Evolutionary conservation across 1,284 basidiomycete genomes (phyloP), one percentile per base, ranked within the genome.

Genomic region (Malassezia vespertilionis): DNA sequence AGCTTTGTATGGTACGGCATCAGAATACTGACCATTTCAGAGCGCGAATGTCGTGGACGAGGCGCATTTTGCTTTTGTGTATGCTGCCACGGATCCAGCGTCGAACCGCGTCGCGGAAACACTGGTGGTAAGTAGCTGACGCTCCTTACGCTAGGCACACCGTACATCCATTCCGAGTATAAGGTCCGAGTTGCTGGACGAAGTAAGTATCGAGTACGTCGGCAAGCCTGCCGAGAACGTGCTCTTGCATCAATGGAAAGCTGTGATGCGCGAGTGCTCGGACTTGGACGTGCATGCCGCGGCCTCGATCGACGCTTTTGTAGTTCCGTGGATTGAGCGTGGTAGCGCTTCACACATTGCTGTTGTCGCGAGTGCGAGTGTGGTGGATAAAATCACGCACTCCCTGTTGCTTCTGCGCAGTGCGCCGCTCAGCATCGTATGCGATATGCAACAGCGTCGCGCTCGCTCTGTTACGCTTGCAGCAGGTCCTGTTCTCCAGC

Each of bases 401-500:
- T 10, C 26, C 18, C 34, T 49, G 14, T 33, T 49, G 22, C 17
- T 21, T 5, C 15, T 38, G 5, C 31, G 44, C 20, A 42, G 46
- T 4, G 12, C 21, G 5, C 12, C 31, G 12, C 28, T 23, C 3
- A 17, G n/a, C 20, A n/a, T 9, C 4, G 23, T 36, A 28, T 31
- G 31, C 12, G 15, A 26, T 17, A 22, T 21, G 12, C 35, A 33
- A 4, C 10, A 20, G 2, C 22, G 44, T 9, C 3, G 33, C 10
- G 40, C 44, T 3, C 34, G 27, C 12, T 40, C 48, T 3, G 24
- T 17, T 6, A 32, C 32, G 8, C 23, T 45, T 6, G 8, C 15
- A 4, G 42, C 42, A 14, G 48, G 31, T 3, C 31, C 48, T 2
- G 44, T 23, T 23, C 48, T 45, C 23, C 48, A 41, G 24, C 24